phyloP scores from a whole-genome alignment of 306 rosid genomes.

The Lablab purpureus region DNA sequence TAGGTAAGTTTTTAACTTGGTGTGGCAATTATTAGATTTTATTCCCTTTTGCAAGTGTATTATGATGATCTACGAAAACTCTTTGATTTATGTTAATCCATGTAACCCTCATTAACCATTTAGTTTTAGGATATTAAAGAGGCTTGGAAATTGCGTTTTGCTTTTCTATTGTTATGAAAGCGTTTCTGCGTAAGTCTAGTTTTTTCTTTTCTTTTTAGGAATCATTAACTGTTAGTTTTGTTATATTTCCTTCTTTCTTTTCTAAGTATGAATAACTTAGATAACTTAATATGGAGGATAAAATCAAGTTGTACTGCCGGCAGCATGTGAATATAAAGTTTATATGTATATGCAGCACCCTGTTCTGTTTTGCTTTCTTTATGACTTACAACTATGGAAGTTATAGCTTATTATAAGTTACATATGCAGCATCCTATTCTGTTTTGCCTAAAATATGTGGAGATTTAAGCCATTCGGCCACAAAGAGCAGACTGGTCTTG shows the following conservation, averaged over 20 bases:
- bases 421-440: constrained; percentile 43
- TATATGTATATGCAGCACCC: background rate
- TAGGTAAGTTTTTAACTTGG: constrained; percentile 32
- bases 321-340: constrained; percentile 8
- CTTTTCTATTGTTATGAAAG: background rate
- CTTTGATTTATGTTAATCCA: constrained; percentile 19
- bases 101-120: constrained; percentile 11
- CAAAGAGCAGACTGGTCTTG: constrained; percentile 87
- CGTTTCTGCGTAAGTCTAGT: background rate
- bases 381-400: background rate
- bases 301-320: constrained; percentile 19
- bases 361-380: constrained; percentile 3
- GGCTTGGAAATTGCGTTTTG: constrained; percentile 21
- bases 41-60: constrained; percentile 11
- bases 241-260: constrained; percentile 10
- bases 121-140: background rate
- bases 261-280: background rate
- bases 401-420: constrained; percentile 37
- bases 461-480: constrained; percentile 93
- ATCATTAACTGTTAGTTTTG: background rate
- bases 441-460: constrained; percentile 71
- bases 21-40: background rate
- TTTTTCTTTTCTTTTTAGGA: background rate
- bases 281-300: constrained; percentile 13
- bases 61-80: constrained; percentile 6